These are phyloP conservation scores for Pyrus bretschneideri DNA, from an alignment of 306 rosid genomes.

Conservation along the genomic window DNA sequence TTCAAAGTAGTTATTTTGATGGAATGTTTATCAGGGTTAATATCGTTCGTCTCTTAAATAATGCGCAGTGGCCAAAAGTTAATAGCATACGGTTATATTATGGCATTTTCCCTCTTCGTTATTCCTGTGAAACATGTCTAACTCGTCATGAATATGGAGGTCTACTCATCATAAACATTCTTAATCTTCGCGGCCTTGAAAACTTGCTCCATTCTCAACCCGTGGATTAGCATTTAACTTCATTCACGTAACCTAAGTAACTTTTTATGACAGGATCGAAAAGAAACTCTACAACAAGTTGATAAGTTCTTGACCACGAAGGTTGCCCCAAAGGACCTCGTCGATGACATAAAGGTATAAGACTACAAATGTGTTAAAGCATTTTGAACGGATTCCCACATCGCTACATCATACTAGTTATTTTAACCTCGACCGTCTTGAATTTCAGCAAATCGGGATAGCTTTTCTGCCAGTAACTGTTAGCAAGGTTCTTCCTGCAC, in stretches of 20 bases:
- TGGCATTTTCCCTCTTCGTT: not conserved
- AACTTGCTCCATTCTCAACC: not conserved
- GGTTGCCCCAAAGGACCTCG: constrained; percentile 83
- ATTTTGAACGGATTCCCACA: not conserved
- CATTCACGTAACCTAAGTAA: not conserved
- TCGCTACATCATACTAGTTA: not conserved
- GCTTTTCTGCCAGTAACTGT: constrained; percentile 66
- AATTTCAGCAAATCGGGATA: constrained; percentile 71
- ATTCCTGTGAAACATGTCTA: not conserved
- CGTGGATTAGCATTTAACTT: not conserved
- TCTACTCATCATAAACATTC: not conserved
- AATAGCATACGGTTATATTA: not conserved
- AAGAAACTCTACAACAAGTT: constrained; percentile 53
- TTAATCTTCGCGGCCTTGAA: not conserved
- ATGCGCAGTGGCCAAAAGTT: not conserved
- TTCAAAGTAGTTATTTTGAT: not conserved
- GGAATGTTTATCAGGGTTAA: not conserved
- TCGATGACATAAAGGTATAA: constrained; percentile 68
- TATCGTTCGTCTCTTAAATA: not conserved
- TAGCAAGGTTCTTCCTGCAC: constrained; percentile 63
- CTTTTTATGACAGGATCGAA: constrained; percentile 61
- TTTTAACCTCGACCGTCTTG: constrained; percentile 4
- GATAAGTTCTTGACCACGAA: constrained; percentile 80
- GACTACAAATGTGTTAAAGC: not conserved
- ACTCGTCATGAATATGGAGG: not conserved